phyloP scores from a whole-genome alignment of 495 filamentous ascomycete species.

The Tricharina praecox region DNA sequence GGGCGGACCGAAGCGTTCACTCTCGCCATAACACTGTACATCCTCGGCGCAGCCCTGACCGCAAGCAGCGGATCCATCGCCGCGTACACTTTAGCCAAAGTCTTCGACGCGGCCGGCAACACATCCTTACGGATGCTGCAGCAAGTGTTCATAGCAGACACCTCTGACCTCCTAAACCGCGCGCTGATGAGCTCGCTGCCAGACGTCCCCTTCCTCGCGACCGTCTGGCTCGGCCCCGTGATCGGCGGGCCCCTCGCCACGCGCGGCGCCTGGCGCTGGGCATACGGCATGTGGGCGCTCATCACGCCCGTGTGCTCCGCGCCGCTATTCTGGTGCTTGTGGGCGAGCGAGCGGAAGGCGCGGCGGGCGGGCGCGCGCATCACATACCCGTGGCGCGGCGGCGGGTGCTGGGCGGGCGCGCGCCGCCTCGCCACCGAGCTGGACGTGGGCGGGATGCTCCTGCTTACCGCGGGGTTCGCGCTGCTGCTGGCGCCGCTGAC shows the following conservation, averaged over 20 bases:
- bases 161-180: slow-evolving; percentile 47
- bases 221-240: slow-evolving; percentile 45
- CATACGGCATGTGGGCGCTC: slow-evolving; percentile 25
- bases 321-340: slow-evolving; percentile 28
- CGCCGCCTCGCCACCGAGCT: slow-evolving; percentile 38
- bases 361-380: slow-evolving; percentile 34
- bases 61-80: slow-evolving; percentile 46
- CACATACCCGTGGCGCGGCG: slow-evolving; percentile 26
- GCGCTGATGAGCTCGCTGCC: slow-evolving; percentile 43
- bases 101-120: slow-evolving; percentile 51
- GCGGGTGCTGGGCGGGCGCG: slow-evolving; percentile 32
- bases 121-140: slow-evolving; percentile 49
- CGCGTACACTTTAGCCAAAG: slow-evolving; percentile 48
- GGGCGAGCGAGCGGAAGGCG: neutral
- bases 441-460: slow-evolving; percentile 39
- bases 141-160: slow-evolving; percentile 60
- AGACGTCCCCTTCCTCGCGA: slow-evolving; percentile 44
- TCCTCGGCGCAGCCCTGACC: slow-evolving; percentile 52
- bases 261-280: slow-evolving; percentile 27
- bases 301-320: slow-evolving; percentile 34
- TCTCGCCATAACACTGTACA: slow-evolving; percentile 33
- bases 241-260: slow-evolving; percentile 31
- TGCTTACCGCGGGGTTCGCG: slow-evolving; percentile 41
- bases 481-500: slow-evolving; percentile 45
- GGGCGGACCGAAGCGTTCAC: slow-evolving; percentile 49